Evolutionary conservation across 441 rosid species (phyloP).

Genomic region (Pelargonium myrrhifolium): DNA sequence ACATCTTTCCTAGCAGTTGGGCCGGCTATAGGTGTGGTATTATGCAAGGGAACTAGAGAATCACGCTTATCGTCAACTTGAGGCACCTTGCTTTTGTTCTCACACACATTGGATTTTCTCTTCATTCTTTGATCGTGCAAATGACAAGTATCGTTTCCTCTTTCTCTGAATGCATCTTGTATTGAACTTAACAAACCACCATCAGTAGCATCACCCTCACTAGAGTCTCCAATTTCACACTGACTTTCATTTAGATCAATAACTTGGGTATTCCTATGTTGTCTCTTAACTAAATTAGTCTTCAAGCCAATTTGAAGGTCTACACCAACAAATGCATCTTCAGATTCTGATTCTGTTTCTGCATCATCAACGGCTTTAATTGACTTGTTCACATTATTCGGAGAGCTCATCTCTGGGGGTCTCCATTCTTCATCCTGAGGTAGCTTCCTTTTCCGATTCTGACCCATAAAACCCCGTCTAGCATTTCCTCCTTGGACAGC

Average conservation of each 20-base stretch:
- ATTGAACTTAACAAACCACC: slow-evolving; percentile 21
- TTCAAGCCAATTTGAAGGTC: slow-evolving; percentile 32
- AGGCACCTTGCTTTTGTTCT: slow-evolving; percentile 47
- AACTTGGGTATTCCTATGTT: slow-evolving; percentile 32
- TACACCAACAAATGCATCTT: slow-evolving; percentile 13
- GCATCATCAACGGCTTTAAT: slow-evolving; percentile 27
- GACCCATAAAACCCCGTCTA: slow-evolving; percentile 25
- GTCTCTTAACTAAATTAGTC: slow-evolving; percentile 41
- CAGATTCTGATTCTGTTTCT: slow-evolving; percentile 20
- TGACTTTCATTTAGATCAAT: slow-evolving; percentile 34
- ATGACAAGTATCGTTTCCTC: slow-evolving; percentile 33
- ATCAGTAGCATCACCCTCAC: slow-evolving; percentile 22
- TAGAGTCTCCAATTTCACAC: slow-evolving; percentile 26
- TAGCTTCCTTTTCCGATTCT: slow-evolving; percentile 54
- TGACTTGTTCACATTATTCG: slow-evolving; percentile 31
- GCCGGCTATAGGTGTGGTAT: slow-evolving; percentile 30
- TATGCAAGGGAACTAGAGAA: slow-evolving; percentile 28
- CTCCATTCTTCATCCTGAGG: slow-evolving; percentile 36
- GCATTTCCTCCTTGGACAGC: slow-evolving; percentile 24
- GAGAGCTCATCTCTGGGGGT: slow-evolving; percentile 29
- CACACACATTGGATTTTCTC: slow-evolving; percentile 29
- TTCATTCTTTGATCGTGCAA: slow-evolving; percentile 35
- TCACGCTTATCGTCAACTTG: slow-evolving; percentile 29
- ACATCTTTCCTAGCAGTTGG: slow-evolving; percentile 25
- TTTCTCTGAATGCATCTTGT: slow-evolving; percentile 24